A percentile compares a stretch with the other conserved stretches of the same genome.
These are phyloP conservation scores for Helicostylum pulchrum DNA, from an alignment of 192 early-diverging fungal species.

Conservation along the genomic window DNA sequence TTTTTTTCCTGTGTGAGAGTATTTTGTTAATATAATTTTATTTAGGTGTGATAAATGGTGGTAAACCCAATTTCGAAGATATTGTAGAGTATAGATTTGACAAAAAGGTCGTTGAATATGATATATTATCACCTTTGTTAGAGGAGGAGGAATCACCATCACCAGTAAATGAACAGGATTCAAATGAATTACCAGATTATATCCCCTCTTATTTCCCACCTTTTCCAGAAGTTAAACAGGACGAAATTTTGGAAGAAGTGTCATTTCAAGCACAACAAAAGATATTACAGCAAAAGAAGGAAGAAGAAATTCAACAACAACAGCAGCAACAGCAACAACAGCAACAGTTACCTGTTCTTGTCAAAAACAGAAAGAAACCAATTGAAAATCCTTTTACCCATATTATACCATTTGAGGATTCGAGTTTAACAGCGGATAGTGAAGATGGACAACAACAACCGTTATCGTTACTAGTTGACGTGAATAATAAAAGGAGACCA, in stretches of 20 bases:
- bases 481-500: not conserved
- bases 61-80: constrained; percentile 5
- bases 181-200: constrained; percentile 21
- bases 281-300: not conserved
- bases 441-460: constrained; percentile 3
- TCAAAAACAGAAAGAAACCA: constrained; percentile 24
- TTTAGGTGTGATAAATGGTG: constrained; percentile 2
- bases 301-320: not conserved
- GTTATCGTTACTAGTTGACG: not conserved
- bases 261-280: not conserved
- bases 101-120: no score
- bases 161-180: constrained; percentile 25
- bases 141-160: not conserved
- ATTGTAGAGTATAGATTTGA: constrained; percentile 5
- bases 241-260: not conserved
- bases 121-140: not conserved
- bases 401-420: constrained; percentile 34
- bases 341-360: constrained; percentile 16
- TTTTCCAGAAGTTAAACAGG: constrained; percentile 25
- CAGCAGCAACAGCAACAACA: not conserved
- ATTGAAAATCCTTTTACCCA: constrained; percentile 30
- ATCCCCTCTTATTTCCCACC: constrained; percentile 24
- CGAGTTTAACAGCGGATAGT: constrained; percentile 13
- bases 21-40: not conserved
- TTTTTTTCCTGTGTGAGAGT: not conserved